Evolutionary conservation across 1,284 basidiomycete genomes (phyloP).

Genomic region (Ganoderma leucocontextum): DNA sequence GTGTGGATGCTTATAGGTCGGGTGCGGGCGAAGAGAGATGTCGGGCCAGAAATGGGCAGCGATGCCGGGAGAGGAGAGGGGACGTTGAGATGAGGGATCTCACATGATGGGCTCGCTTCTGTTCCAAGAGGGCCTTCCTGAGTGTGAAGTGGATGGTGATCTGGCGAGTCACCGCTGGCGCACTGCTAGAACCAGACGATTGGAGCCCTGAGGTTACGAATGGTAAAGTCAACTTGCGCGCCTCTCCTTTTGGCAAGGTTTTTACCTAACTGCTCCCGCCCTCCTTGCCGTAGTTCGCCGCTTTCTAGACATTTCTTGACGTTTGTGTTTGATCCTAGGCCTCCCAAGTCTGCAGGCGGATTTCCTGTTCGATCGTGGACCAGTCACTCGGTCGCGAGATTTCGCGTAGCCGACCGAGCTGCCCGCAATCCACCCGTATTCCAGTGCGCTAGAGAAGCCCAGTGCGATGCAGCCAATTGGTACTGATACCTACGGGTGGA

Average conservation of each 20-base stretch:
- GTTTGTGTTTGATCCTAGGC: conserved; percentile 16
- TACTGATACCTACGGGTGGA: neutral
- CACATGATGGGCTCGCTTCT: neutral
- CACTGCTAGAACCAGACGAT: conserved; percentile 12
- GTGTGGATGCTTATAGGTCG: neutral
- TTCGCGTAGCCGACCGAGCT: neutral
- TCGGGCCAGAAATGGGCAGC: neutral
- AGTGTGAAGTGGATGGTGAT: conserved; percentile 8
- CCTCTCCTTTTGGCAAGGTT: neutral
- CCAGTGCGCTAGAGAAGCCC: neutral
- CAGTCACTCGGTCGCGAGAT: conserved; percentile 6
- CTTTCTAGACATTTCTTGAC: conserved; percentile 13
- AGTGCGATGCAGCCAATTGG: neutral
- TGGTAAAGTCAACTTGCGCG: conserved; percentile 19
- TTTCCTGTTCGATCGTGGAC: conserved; percentile 1
- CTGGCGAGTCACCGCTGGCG: neutral
- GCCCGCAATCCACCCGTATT: neutral
- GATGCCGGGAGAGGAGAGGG: neutral
- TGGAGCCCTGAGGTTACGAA: conserved; percentile 17
- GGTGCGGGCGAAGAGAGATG: neutral
- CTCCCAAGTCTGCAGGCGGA: neutral
- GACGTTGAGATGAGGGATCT: neutral
- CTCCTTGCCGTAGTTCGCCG: conserved; percentile 11
- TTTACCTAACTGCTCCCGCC: conserved; percentile 1
- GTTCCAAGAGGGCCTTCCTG: conserved; percentile 5